Percentiles rank a stretch among this genome's conserved stretches.
Conservation (phyloP, 306 rosid species). For the Quercus engelmannii region DNA sequence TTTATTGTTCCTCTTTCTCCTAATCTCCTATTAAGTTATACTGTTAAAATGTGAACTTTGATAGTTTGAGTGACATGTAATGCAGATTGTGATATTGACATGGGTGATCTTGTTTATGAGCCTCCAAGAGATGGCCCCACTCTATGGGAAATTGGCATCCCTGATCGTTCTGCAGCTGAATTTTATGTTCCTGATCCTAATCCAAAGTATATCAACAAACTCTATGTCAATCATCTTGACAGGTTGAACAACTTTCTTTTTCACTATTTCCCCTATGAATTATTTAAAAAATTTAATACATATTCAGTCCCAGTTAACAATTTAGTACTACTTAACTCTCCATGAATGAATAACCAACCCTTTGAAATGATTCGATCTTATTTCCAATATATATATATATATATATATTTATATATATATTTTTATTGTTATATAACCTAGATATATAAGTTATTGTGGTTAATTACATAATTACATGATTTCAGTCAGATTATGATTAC, state of each 20-base stretch:
- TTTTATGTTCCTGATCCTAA: slow-evolving; percentile 82
- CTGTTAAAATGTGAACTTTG: not conserved
- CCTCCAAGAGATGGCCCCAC: slow-evolving; percentile 89
- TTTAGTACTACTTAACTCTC: too few relatives aligned
- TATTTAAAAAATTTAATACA: too few relatives aligned
- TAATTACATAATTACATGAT: too few relatives aligned
- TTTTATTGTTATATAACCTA: not conserved
- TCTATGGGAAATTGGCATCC: slow-evolving; percentile 91
- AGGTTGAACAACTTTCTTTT: slow-evolving; percentile 33
- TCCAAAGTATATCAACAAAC: slow-evolving; percentile 69
- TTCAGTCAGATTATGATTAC: too few relatives aligned
- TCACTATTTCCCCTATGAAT: too few relatives aligned
- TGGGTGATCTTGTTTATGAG: slow-evolving; percentile 65
- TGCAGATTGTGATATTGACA: slow-evolving; percentile 47
- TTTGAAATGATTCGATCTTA: too few relatives aligned
- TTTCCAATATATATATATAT: not conserved
- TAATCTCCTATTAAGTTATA: not conserved
- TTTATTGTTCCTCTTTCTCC: not conserved
- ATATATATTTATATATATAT: not conserved
- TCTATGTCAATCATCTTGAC: slow-evolving; percentile 78
- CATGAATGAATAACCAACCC: too few relatives aligned
- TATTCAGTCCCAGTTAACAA: too few relatives aligned
- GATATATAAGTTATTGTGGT: too few relatives aligned
- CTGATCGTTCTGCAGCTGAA: slow-evolving; percentile 86
- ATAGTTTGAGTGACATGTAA: slow-evolving; percentile 11